Evolutionary conservation across 352 stramenopile species (phyloP), one percentile per base, ranked within the genome.

Genomic region (Phytophthora colocasiae): DNA sequence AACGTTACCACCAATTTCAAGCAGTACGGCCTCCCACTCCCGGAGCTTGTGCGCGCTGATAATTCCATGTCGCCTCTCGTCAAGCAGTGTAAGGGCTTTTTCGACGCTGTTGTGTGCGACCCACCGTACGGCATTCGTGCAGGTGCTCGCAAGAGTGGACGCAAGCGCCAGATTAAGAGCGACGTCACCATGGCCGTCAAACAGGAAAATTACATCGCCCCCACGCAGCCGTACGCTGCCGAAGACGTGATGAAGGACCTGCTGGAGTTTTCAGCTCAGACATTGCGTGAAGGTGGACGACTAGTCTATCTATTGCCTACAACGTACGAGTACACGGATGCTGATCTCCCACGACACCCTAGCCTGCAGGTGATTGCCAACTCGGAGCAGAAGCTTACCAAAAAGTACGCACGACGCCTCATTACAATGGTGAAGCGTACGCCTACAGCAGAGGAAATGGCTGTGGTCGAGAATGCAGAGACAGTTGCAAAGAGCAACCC

Each of bases 221-320:
- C 95, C 44, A 99, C 97, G 12, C 89, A 98, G 65, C 84, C 91
- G 31, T 99, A 99, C 80, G 77, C 90, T 6, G 94, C 98, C 6
- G 96, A 97, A 41, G 97, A 99, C 74, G 96, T 99, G 38, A 98
- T 99, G 93, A 85, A 87, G 1, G 97, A 99, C 73, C 72, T 99
- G 46, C 78, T 99, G 19, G 85, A 98, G 64, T 94, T 99, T 59
- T 76, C 91, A 8, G 89, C 92, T 5, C 69, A 74, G 47, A 89
- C 82, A 19, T 75, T 98, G 48, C 76, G 77, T 6, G 73, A 92
- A 29, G 88, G 85, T 38, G 92, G 91, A 4, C 80, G 90, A 1
- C 73, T 97, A 19, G 90, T 96, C 45, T 97, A 97, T 51, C 54
- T 97, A 44, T 70, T 97, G 27, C 91, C 91, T 22, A 93, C 87